Evolutionary conservation across 2,329 filamentous ascomycete species (phyloP).

Genomic region (Verticillium klebahnii): DNA sequence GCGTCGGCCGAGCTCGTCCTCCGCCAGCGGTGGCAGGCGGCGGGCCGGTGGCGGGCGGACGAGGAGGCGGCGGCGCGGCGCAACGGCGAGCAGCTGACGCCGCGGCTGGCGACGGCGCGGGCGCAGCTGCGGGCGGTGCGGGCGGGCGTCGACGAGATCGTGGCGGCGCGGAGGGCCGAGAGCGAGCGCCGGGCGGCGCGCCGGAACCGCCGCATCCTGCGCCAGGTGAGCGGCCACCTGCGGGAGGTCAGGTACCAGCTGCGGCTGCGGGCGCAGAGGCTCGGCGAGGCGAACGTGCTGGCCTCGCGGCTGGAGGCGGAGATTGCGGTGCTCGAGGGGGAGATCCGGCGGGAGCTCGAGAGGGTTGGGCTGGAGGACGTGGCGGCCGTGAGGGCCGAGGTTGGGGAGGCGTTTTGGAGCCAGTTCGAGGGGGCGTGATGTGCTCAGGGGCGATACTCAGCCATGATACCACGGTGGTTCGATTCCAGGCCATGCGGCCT

Average conservation of each 20-base stretch:
- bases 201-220: constrained; percentile 17
- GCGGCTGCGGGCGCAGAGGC: constrained; percentile 10
- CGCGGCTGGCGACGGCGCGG: constrained; percentile 1
- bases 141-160: constrained; percentile 11
- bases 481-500: no score
- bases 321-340: constrained; percentile 3
- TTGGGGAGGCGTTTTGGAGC: constrained; percentile 9
- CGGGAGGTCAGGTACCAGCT: constrained; percentile 14
- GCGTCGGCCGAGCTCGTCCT: constrained; percentile 12
- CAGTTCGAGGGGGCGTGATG: constrained; percentile 1
- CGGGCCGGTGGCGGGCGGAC: background rate
- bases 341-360: constrained; percentile 7
- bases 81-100: background rate
- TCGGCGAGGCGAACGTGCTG: constrained; percentile 6
- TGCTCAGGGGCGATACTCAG: background rate
- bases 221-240: constrained; percentile 20
- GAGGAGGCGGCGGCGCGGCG: background rate
- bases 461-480: no score
- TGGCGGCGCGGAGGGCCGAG: constrained; percentile 8
- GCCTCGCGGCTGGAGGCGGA: constrained; percentile 10
- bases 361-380: constrained; percentile 8
- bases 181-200: constrained; percentile 6
- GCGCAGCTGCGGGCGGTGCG: constrained; percentile 9
- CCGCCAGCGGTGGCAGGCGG: constrained; percentile 11
- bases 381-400: constrained; percentile 10